phyloP scores from a whole-genome alignment of 1,284 basidiomycete species.

The Ceratobasidium sp. region DNA sequence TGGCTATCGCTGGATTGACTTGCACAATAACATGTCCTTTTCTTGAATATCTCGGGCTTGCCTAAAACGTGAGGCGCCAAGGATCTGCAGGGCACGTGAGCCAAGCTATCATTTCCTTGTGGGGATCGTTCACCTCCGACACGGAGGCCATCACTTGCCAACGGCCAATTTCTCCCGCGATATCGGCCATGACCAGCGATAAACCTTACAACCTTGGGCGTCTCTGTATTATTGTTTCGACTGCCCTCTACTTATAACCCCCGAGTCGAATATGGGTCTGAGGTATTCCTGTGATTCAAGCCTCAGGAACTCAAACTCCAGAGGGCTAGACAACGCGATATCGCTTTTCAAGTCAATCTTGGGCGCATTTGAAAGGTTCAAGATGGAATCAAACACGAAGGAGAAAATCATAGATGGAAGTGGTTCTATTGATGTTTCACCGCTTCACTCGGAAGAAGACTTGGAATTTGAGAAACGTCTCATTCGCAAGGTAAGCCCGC shows the following conservation, averaged over 20 bases:
- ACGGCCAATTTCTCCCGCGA: too few species aligned
- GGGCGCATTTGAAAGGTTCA: background rate
- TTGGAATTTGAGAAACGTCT: slow-evolving; percentile 22
- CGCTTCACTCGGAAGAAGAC: slow-evolving; percentile 12
- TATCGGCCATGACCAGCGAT: too few species aligned
- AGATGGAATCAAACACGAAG: background rate
- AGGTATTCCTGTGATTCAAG: too few species aligned
- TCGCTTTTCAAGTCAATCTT: background rate
- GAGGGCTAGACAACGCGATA: background rate
- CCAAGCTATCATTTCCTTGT: background rate
- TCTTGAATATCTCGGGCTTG: background rate
- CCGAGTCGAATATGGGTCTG: too few species aligned
- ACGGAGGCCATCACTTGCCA: background rate
- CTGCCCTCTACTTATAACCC: too few species aligned
- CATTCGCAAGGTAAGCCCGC: slow-evolving; percentile 20
- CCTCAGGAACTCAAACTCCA: background rate
- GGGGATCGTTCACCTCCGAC: background rate
- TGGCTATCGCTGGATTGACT: slow-evolving; percentile 14
- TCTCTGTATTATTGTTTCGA: too few species aligned
- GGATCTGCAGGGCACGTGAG: background rate
- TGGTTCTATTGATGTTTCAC: background rate
- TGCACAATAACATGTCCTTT: slow-evolving; percentile 14
- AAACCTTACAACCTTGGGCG: too few species aligned
- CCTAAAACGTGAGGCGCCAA: background rate
- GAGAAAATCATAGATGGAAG: background rate